Evolutionary conservation across 2,329 filamentous ascomycete genomes (phyloP).

Genomic region (Colletotrichum sp.): DNA sequence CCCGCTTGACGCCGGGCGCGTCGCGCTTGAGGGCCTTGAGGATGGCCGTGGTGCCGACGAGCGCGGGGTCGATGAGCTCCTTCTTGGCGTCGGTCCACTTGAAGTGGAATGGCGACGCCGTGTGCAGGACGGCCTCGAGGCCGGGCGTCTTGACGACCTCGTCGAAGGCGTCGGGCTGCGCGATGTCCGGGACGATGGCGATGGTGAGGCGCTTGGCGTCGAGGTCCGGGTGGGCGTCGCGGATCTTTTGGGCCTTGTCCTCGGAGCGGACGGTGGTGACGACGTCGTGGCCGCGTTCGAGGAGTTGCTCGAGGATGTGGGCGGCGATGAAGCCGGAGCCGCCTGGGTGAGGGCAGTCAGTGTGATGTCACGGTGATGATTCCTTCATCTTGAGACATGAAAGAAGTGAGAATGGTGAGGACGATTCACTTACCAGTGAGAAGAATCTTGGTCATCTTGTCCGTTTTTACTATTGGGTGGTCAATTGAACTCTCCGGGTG

Average conservation of each 20-base stretch:
- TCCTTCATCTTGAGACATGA: neutral
- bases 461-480: neutral
- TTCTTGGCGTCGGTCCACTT: constrained; percentile 53
- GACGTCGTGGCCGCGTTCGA: constrained; percentile 54
- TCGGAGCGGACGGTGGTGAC: constrained; percentile 62
- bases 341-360: constrained; percentile 32
- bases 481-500: neutral
- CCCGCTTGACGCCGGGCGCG: constrained; percentile 68
- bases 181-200: constrained; percentile 78
- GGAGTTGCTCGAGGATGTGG: constrained; percentile 60
- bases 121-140: constrained; percentile 64
- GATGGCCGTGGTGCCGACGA: constrained; percentile 70
- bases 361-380: neutral
- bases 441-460: constrained; percentile 51
- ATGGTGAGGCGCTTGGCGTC: constrained; percentile 49
- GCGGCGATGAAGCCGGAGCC: constrained; percentile 60
- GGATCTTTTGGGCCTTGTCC: constrained; percentile 57
- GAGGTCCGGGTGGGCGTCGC: constrained; percentile 49
- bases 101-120: constrained; percentile 65
- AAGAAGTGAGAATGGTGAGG: neutral
- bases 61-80: constrained; percentile 63
- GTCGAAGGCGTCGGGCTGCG: constrained; percentile 75
- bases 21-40: constrained; percentile 70
- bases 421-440: constrained; percentile 43
- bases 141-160: constrained; percentile 57